Base-by-base conservation (phyloP, 2,329 filamentous ascomycete species). In the Dothideomycetes sp. region DNA sequence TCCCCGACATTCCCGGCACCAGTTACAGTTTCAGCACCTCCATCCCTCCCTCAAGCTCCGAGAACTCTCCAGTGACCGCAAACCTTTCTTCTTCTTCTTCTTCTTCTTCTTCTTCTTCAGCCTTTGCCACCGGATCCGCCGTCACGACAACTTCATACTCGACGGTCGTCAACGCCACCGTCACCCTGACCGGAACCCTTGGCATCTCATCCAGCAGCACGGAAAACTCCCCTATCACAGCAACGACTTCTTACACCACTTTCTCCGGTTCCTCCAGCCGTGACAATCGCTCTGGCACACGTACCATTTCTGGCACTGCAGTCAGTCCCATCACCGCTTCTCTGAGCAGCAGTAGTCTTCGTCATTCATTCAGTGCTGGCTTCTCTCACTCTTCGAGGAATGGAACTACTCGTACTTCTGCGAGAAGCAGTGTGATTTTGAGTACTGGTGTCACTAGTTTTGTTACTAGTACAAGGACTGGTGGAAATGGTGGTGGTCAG, bases 71-170 rank as follows among this genome's bases (percentile, higher is more conserved):
- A 9, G 25, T 32, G n/a, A 43, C 33, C 4, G 25, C 33, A 25
- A 17, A 18, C 5, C n/a, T 39, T 10, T 31, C 25, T 6, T 36
- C 36, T 15, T 36, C 25, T 12, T 25, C 11, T 27, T n/a, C n/a
- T n/a, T n/a, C n/a, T 10, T 31, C 25, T 6, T 36, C 36, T 15
- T 36, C 25, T 12, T 25, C 11, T 27, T 30, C 40, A 19, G 18
- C 30, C 4, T 15, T 6, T 15, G 19, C 38, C 19, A 33, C 8
- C 24, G 29, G 30, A 11, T 34, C 38, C 6, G 30, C 28, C 11
- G 25, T 34, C 10, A 41, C 38, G 11, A 34, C 24, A 4, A 24
- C 33, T 17, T 24, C 29, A 22, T 34, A 33, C 24, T 41, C 38
- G n/a, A 28, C 38, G 18, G 7, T 41, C 31, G 34, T 29, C 4